Evolutionary conservation across 768 basidiomycete genomes (phyloP).

Genomic region (Termitomyces sp.): DNA sequence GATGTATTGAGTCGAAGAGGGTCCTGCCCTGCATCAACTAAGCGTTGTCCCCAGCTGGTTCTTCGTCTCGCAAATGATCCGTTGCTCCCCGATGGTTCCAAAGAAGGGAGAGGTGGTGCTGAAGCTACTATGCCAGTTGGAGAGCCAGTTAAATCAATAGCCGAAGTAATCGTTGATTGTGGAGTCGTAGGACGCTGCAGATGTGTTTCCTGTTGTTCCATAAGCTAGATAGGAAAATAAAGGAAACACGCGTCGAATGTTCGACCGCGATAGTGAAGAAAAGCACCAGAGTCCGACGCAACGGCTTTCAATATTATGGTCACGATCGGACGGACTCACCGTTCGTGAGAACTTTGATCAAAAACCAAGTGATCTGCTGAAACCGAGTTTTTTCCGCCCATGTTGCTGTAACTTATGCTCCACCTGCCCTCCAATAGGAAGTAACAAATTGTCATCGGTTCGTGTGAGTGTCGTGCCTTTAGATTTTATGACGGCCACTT

Average conservation of each 20-base stretch:
- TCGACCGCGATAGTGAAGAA: constrained; percentile 6
- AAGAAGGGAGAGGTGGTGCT: constrained; percentile 50
- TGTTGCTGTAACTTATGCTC: neutral
- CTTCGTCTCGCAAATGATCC: constrained; percentile 44
- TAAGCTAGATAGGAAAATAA: constrained; percentile 13
- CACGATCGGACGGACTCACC: neutral
- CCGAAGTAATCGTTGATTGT: constrained; percentile 49
- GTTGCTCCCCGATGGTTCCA: constrained; percentile 45
- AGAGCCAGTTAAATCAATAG: constrained; percentile 47
- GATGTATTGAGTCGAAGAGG: constrained; percentile 35
- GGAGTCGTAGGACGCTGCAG: constrained; percentile 27
- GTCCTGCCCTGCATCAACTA: constrained; percentile 40
- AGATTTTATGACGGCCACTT: too few species aligned
- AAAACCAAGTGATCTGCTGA: neutral
- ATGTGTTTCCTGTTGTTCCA: constrained; percentile 30
- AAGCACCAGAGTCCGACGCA: constrained; percentile 2
- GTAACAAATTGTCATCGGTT: neutral
- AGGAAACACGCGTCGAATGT: constrained; percentile 10
- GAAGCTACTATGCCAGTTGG: constrained; percentile 36
- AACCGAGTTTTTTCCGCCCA: neutral
- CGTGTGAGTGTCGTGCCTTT: neutral
- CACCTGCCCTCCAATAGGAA: neutral
- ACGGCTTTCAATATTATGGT: neutral
- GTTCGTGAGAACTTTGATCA: constrained; percentile 13
- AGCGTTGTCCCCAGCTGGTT: constrained; percentile 50